Conservation (phyloP, 768 basidiomycete species). For the Lentinus brumalis region DNA sequence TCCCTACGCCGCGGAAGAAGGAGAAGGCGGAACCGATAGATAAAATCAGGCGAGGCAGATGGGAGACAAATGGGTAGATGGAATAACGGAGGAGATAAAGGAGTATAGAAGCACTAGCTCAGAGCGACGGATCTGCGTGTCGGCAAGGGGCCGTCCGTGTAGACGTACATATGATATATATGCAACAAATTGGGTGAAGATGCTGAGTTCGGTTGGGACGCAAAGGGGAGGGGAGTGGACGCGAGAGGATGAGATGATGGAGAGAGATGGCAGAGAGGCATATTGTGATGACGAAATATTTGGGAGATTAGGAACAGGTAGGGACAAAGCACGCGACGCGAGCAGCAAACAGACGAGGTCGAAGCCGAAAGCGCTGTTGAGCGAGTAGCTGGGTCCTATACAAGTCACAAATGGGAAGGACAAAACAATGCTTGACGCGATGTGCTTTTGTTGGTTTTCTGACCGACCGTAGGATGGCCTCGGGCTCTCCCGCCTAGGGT, state of each 20-base stretch:
- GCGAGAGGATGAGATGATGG: background rate
- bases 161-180: slow-evolving; percentile 22
- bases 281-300: background rate
- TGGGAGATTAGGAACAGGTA: background rate
- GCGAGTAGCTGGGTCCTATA: background rate
- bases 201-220: background rate
- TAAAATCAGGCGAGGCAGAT: background rate
- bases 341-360: background rate
- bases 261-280: background rate
- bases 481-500: background rate
- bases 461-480: background rate
- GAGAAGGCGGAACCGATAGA: slow-evolving; percentile 3
- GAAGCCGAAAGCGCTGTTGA: background rate
- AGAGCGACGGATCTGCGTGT: slow-evolving; percentile 5
- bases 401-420: background rate
- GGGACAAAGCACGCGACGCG: background rate
- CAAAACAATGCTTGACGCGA: background rate
- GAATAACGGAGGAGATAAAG: slow-evolving; percentile 9
- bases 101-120: background rate
- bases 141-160: slow-evolving; percentile 16
- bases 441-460: slow-evolving; percentile 8
- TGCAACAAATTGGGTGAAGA: slow-evolving; percentile 19
- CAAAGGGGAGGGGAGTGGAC: background rate
- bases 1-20: background rate
- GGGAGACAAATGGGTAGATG: background rate